Conservation (phyloP, 345 rosid genomes). For the Populus simonii region DNA sequence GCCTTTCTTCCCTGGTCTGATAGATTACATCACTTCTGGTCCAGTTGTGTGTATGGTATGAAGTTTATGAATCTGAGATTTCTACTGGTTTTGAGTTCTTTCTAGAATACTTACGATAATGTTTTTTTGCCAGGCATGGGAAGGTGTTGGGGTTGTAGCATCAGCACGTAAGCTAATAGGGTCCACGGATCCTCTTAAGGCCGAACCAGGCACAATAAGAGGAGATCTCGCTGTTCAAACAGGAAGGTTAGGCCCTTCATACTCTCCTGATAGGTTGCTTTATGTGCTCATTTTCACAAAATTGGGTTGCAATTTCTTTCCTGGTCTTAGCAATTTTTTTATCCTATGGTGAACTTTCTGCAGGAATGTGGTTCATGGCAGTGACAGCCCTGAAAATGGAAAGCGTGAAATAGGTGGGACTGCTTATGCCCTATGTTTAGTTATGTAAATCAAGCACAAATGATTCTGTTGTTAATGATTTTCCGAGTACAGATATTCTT, state of each 20-base stretch:
- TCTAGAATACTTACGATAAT: slow-evolving; percentile 7
- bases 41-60: slow-evolving; percentile 96
- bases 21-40: slow-evolving; percentile 86
- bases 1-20: slow-evolving; percentile 78
- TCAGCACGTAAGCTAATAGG: slow-evolving; percentile 94
- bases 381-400: slow-evolving; percentile 96
- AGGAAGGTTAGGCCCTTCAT: slow-evolving; percentile 64
- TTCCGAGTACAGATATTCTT: not conserved
- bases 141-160: slow-evolving; percentile 94
- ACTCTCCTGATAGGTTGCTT: slow-evolving; percentile 6
- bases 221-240: slow-evolving; percentile 98
- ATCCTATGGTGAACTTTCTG: slow-evolving; percentile 21
- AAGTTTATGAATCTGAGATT: not conserved
- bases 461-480: not conserved
- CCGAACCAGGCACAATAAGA: slow-evolving; percentile 96
- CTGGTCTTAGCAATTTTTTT: not conserved
- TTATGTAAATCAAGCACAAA: not conserved
- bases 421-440: not conserved
- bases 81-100: not conserved
- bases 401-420: slow-evolving; percentile 77
- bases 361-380: slow-evolving; percentile 96
- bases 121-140: slow-evolving; percentile 67
- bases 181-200: slow-evolving; percentile 88
- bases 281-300: not conserved
- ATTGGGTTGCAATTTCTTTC: not conserved